phyloP scores from a whole-genome alignment of 2,329 filamentous ascomycete species.

The Aspergillus sp. region DNA sequence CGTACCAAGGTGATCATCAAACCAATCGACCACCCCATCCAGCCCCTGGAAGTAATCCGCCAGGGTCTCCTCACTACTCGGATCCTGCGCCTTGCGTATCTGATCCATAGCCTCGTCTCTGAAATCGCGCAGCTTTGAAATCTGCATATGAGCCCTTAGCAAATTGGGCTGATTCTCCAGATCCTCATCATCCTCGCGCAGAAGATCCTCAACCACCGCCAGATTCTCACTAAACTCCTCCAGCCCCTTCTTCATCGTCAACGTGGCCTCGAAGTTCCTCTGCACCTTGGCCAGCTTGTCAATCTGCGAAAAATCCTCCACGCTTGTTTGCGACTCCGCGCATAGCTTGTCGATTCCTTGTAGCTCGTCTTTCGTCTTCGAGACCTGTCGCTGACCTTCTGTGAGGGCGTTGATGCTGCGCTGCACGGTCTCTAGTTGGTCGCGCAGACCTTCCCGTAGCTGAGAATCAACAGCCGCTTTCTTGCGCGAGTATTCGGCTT shows the following conservation, averaged over 20 bases:
- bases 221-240: constrained; percentile 83
- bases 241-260: constrained; percentile 88
- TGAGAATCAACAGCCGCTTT: constrained; percentile 89
- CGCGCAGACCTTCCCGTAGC: constrained; percentile 81
- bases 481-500: constrained; percentile 90
- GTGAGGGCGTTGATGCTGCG: constrained; percentile 85
- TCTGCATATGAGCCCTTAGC: constrained; percentile 83
- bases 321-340: constrained; percentile 96
- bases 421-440: constrained; percentile 93
- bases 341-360: constrained; percentile 98
- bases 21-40: constrained; percentile 87
- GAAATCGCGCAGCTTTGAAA: constrained; percentile 90
- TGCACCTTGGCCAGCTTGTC: constrained; percentile 59
- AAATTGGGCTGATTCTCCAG: constrained; percentile 89
- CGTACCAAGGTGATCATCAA: constrained; percentile 89
- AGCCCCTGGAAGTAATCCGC: constrained; percentile 86
- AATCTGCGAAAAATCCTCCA: constrained; percentile 94
- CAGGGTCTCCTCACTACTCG: constrained; percentile 75
- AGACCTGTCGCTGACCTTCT: constrained; percentile 88
- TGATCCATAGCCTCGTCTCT: constrained; percentile 96
- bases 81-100: constrained; percentile 75
- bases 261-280: constrained; percentile 90
- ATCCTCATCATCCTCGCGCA: constrained; percentile 81
- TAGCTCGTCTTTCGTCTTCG: constrained; percentile 96
- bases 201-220: constrained; percentile 71